Conservation (phyloP, 2,329 filamentous ascomycete genomes). For the Colletotrichum karsti region DNA sequence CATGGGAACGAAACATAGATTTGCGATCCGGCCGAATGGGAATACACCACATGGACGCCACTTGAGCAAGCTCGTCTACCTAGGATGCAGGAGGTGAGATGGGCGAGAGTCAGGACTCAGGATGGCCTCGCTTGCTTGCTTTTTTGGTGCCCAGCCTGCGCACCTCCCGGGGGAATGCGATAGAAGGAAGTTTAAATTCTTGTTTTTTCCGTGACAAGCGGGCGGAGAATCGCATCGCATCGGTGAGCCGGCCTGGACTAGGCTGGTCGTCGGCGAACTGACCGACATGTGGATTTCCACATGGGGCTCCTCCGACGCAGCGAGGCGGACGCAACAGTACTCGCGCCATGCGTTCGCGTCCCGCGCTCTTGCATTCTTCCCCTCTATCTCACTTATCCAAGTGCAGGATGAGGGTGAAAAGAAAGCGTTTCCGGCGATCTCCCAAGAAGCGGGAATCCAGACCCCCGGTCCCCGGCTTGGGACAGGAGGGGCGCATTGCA, state of each 20-base stretch:
- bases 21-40: constrained; percentile 27
- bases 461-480: constrained; percentile 14
- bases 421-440: background rate
- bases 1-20: constrained; percentile 5
- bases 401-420: background rate
- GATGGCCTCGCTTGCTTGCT: background rate
- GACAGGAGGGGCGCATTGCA: background rate
- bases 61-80: background rate
- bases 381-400: background rate
- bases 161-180: background rate
- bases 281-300: constrained; percentile 16
- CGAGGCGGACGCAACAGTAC: constrained; percentile 1
- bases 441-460: constrained; percentile 2
- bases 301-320: constrained; percentile 10
- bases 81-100: constrained; percentile 1
- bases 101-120: background rate
- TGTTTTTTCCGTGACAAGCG: background rate
- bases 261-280: background rate
- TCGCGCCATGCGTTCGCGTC: background rate
- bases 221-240: background rate
- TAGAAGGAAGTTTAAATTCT: constrained; percentile 4
- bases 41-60: constrained; percentile 26
- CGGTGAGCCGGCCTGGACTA: constrained; percentile 9
- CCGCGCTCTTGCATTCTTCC: background rate
- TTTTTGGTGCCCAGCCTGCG: constrained; percentile 4